phyloP scores from a whole-genome alignment of 1,284 basidiomycete species.

The Crepidotus sp. region DNA sequence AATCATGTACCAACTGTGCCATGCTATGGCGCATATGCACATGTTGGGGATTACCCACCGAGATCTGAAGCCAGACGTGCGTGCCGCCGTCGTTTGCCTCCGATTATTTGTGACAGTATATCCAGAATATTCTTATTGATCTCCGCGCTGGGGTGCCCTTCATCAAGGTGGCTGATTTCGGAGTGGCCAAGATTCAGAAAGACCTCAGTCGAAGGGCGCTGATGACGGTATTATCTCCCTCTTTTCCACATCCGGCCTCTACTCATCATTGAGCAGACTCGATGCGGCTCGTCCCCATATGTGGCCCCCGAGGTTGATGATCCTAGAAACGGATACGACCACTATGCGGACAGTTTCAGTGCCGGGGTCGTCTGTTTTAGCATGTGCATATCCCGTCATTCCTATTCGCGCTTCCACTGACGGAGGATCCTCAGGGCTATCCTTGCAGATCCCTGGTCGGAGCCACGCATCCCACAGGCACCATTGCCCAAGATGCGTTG shows the following conservation, averaged over 20 bases:
- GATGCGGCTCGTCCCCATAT: constrained; percentile 5
- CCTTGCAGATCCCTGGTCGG: constrained; percentile 1
- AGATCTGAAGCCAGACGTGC: constrained; percentile 17
- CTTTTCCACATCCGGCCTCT: neutral
- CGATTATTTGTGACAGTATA: neutral
- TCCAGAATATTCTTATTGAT: constrained; percentile 17
- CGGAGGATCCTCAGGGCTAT: constrained; percentile 2
- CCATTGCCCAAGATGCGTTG: constrained; percentile 4
- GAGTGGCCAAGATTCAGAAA: constrained; percentile 6
- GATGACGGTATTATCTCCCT: constrained; percentile 1
- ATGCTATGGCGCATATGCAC: constrained; percentile 13
- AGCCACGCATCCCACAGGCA: neutral
- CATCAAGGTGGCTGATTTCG: constrained; percentile 17
- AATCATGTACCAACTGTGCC: constrained; percentile 17
- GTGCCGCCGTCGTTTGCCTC: neutral
- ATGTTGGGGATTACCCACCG: constrained; percentile 11
- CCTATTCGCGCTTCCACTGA: neutral
- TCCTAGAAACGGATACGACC: constrained; percentile 2
- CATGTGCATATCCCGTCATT: neutral
- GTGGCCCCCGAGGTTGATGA: constrained; percentile 12
- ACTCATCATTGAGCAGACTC: constrained; percentile 1
- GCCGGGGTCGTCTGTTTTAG: constrained; percentile 9
- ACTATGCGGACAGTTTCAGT: constrained; percentile 10
- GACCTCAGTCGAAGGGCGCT: neutral
- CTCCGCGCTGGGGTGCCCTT: constrained; percentile 3